Percentiles rank a stretch among this genome's conserved stretches.
These are phyloP conservation scores for Aspergillus arachidicola DNA, from an alignment of 2,329 filamentous ascomycete species.

Conservation along the genomic window DNA sequence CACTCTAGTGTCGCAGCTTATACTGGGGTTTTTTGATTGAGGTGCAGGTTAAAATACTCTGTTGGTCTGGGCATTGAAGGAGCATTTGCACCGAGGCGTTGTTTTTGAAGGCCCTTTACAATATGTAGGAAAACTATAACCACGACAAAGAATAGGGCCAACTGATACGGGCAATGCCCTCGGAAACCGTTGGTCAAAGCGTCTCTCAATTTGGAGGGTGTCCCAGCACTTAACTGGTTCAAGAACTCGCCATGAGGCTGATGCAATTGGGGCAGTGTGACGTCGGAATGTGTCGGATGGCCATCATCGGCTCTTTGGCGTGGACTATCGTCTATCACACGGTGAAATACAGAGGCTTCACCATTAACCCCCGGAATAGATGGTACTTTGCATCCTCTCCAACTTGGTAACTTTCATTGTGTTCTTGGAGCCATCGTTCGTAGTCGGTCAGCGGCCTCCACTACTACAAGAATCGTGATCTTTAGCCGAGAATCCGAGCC, in stretches of 20 bases:
- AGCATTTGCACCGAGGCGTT: not conserved
- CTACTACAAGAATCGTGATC: not conserved
- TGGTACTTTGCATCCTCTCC: not conserved
- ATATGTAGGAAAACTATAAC: not conserved
- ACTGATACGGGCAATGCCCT: not conserved
- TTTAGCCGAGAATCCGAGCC: not conserved
- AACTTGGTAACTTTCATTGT: not conserved
- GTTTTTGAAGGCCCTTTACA: not conserved
- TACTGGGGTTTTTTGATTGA: not conserved
- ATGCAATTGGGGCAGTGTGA: not conserved
- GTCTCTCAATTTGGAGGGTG: not conserved
- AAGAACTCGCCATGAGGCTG: not conserved
- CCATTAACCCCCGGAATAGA: not conserved
- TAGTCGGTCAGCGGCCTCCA: not conserved
- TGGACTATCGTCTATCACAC: not conserved
- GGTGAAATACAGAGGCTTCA: not conserved
- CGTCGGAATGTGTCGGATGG: not conserved
- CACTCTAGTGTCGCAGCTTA: not conserved
- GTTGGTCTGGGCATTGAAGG: too few species aligned
- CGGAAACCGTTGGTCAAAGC: not conserved
- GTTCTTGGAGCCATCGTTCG: not conserved
- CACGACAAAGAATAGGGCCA: not conserved
- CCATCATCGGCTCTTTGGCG: not conserved
- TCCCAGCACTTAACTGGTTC: not conserved
- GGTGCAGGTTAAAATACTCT: not conserved